A percentile compares a stretch with the other conserved stretches of the same genome.
Conservation (phyloP, 1,139 yeast species). For the Scheffersomyces illinoinensis region DNA sequence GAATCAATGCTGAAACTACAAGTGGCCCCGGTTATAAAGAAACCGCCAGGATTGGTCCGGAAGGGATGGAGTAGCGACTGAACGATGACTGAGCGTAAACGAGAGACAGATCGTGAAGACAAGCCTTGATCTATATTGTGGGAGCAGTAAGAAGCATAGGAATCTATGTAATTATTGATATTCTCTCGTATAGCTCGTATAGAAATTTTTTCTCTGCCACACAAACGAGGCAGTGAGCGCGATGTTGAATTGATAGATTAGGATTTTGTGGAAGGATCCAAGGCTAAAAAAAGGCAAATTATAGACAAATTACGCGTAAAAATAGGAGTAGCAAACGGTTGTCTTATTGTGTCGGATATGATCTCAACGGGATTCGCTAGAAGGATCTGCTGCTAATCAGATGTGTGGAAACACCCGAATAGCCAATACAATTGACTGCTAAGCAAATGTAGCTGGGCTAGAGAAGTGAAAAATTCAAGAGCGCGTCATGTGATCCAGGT, state of each 20-base stretch:
- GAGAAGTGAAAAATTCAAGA: neutral
- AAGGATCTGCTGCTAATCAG: neutral
- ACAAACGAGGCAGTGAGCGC: slow-evolving; percentile 1
- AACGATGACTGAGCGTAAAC: neutral
- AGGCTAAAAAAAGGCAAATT: neutral
- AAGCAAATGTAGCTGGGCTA: neutral
- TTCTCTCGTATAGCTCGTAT: slow-evolving; percentile 16
- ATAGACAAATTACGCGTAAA: neutral
- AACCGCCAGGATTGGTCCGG: neutral
- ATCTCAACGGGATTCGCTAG: neutral
- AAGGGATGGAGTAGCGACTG: neutral
- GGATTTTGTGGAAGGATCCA: neutral
- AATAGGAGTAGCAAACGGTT: neutral
- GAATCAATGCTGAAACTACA: neutral
- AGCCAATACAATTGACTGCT: neutral
- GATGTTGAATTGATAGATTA: neutral
- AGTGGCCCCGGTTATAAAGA: neutral
- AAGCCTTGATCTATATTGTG: neutral
- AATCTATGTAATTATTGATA: neutral
- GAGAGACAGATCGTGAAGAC: neutral
- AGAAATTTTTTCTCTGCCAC: slow-evolving; percentile 1
- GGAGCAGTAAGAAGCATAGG: neutral
- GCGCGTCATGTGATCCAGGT: neutral
- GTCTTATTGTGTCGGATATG: neutral
- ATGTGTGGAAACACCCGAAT: neutral